These are phyloP conservation scores for Stenocarpella maydis DNA, from an alignment of 2,329 filamentous ascomycete species.

Conservation along the genomic window DNA sequence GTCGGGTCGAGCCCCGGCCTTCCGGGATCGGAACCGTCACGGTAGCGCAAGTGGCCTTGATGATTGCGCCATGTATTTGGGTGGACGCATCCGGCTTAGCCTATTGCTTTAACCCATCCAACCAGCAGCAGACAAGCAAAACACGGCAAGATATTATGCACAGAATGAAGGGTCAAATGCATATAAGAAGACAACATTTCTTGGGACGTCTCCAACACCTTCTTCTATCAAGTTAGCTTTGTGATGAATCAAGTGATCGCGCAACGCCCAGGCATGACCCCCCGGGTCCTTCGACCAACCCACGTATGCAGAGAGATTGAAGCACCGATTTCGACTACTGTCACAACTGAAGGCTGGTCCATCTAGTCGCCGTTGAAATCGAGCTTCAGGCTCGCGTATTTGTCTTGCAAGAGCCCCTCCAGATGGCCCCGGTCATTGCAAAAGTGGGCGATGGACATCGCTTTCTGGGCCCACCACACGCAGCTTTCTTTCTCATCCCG, in stretches of 20 bases:
- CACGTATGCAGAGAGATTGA: not conserved
- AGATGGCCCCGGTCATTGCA: conserved; percentile 62
- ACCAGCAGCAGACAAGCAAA: not conserved
- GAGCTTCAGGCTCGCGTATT: conserved; percentile 51
- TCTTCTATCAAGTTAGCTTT: not conserved
- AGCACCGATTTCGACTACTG: not conserved
- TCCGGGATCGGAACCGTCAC: conserved; percentile 16
- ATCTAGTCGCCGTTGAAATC: conserved; percentile 22
- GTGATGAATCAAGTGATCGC: not conserved
- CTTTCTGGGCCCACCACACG: conserved; percentile 68
- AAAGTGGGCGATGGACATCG: conserved; percentile 68
- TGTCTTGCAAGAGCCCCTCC: conserved; percentile 53
- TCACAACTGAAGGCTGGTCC: not conserved
- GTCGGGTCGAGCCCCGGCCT: not conserved
- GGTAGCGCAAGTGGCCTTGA: conserved; percentile 7
- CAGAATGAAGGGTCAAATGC: not conserved
- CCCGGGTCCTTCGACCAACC: not conserved
- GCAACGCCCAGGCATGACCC: no score
- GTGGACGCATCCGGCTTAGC: conserved; percentile 3
- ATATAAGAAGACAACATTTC: not conserved
- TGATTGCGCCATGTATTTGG: conserved; percentile 11
- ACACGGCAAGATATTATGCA: not conserved
- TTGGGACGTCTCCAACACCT: no score
- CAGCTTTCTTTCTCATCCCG: conserved; percentile 62
- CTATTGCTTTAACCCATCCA: not conserved